A percentile compares a stretch with the other conserved stretches of the same genome.
phyloP scores from a whole-genome alignment of 2,329 filamentous ascomycete species.

The Penicillium sp. region DNA sequence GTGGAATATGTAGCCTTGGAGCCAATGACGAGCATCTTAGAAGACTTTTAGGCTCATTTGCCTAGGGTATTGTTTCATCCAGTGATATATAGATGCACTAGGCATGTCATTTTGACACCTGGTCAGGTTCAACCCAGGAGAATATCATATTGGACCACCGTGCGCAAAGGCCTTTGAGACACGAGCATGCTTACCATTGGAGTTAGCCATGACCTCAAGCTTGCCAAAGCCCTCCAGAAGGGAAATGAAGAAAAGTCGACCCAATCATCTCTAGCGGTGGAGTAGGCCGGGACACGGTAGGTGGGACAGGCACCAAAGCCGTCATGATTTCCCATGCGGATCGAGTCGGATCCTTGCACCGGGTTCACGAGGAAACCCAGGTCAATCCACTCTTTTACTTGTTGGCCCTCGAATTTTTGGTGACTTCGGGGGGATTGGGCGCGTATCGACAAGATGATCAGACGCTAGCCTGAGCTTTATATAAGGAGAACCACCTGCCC shows the following conservation, averaged over 20 bases:
- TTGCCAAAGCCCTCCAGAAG: neutral
- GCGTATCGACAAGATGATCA: slow-evolving; percentile 22
- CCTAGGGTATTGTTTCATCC: neutral
- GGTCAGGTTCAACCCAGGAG: neutral
- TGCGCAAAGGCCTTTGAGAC: neutral
- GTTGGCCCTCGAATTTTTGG: slow-evolving; percentile 1
- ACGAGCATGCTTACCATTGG: neutral
- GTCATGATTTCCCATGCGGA: slow-evolving; percentile 24
- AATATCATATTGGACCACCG: neutral
- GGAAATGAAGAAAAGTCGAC: slow-evolving; percentile 8
- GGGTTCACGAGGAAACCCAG: slow-evolving; percentile 12
- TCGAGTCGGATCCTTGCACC: slow-evolving; percentile 27
- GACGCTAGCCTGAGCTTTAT: slow-evolving; percentile 25
- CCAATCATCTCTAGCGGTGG: slow-evolving; percentile 19
- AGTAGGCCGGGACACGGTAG: slow-evolving; percentile 20
- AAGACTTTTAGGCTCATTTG: neutral
- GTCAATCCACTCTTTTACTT: slow-evolving; percentile 6
- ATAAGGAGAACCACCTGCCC: slow-evolving; percentile 20
- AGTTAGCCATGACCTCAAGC: neutral
- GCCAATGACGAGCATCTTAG: slow-evolving; percentile 3
- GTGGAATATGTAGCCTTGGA: neutral
- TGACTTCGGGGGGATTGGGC: slow-evolving; percentile 17
- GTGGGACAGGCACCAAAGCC: slow-evolving; percentile 29
- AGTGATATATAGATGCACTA: slow-evolving; percentile 1
- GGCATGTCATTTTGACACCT: neutral